Evolutionary conservation across 192 early-diverging fungal genomes (phyloP), one percentile per base, ranked within the genome.

Genomic region (Coemansia sp.): DNA sequence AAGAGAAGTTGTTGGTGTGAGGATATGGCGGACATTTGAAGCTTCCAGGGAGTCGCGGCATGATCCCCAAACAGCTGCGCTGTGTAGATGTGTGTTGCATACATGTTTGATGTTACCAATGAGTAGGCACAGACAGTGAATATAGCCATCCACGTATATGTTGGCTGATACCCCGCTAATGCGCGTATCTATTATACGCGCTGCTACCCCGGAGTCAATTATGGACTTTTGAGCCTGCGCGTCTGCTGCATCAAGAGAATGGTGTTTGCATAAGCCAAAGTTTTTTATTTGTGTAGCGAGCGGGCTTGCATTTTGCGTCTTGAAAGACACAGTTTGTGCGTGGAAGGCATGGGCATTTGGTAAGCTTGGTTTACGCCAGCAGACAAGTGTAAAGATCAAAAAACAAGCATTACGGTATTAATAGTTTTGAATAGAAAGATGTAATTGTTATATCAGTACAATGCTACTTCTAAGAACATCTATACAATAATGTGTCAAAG

Each of bases 21-120:
- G 2, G 76, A 78, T 6, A 65, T 64, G 3, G 71, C 76, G 2
- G 59, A 28, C 67, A 78, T 65, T 28, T 78, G 72, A 22, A 78
- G 76, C 56, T 69, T 73, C 64, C 59, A 73, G 1, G 59, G 61
- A 1, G 21, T 24, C 4, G 52, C 50, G 4, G 54, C 44, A 31
- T 22, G 34, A 23, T 41, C 30, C 24, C 69, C 70, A n/a, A 73
- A 48, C 2, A 78, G 58, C 52, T 24, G 65, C n/a, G 54, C 56
- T 0, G 76, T 69, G 51, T 66, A 72, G 4, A 73, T 38, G 16
- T 66, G 67, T 18, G 66, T 26, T 9, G 62, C 51, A 12, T 52
- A 22, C 70, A 73, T 78, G 12, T 24, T 48, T 12, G 52, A 25
- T 12, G 52, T 48, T 44, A 16, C 38, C 14, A 44, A 16, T 44